phyloP scores from a whole-genome alignment of 768 basidiomycete genomes.

The Coprinopsis sp. region DNA sequence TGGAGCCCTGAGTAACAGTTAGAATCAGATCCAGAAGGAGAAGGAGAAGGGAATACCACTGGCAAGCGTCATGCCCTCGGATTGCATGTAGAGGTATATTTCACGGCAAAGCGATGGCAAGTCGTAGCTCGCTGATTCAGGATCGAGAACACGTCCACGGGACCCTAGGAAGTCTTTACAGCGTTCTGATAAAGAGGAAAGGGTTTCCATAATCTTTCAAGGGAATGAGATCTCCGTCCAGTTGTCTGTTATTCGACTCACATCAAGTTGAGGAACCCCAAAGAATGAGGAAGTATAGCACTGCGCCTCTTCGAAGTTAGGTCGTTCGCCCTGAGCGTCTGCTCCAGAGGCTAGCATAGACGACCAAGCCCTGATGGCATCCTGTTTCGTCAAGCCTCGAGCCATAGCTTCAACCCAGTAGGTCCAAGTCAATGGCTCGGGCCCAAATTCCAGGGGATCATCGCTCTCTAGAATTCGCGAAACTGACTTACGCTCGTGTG shows the following conservation, averaged over 20 bases:
- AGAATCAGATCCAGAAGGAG: neutral
- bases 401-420: conserved; percentile 10
- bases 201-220: conserved; percentile 13
- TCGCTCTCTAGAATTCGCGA: conserved; percentile 26
- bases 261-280: conserved; percentile 9
- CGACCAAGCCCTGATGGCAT: conserved; percentile 10
- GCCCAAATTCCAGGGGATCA: neutral
- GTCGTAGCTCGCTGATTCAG: conserved; percentile 27
- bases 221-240: no score
- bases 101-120: conserved; percentile 31
- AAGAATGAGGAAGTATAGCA: conserved; percentile 9
- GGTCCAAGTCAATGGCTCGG: conserved; percentile 21
- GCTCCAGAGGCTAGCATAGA: neutral
- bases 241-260: no score
- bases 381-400: conserved; percentile 5
- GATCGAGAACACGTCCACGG: conserved; percentile 23
- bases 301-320: conserved; percentile 10
- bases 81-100: conserved; percentile 49
- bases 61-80: conserved; percentile 42
- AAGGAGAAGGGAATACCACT: conserved; percentile 26
- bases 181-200: conserved; percentile 35
- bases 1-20: conserved; percentile 20
- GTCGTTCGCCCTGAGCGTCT: neutral
- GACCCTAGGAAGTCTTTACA: conserved; percentile 38
- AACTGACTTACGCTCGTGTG: conserved; percentile 31